Evolutionary conservation across 805 yeast species (phyloP).

Genomic region (Nakazawaea siamensis): DNA sequence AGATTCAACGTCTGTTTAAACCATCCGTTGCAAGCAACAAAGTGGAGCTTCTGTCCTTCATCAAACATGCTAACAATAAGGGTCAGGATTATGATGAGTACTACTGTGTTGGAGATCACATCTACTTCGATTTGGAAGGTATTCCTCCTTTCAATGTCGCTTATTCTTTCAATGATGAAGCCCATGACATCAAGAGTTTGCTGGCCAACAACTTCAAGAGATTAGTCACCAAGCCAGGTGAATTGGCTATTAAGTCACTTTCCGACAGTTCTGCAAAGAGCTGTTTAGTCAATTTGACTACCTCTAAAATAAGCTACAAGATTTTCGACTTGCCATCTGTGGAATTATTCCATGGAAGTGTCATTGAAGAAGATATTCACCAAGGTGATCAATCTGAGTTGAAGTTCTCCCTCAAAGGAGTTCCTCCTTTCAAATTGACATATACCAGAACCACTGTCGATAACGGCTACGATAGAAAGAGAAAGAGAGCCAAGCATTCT

Average conservation of each 20-base stretch:
- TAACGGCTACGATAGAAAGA: slow-evolving; percentile 19
- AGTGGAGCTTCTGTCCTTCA: background rate
- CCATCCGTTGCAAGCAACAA: slow-evolving; percentile 5
- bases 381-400: slow-evolving; percentile 94
- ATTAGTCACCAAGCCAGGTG: slow-evolving; percentile 80
- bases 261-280: slow-evolving; percentile 66
- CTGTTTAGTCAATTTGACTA: slow-evolving; percentile 58
- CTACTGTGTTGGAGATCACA: slow-evolving; percentile 90
- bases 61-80: slow-evolving; percentile 11
- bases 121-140: slow-evolving; percentile 70
- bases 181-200: slow-evolving; percentile 47
- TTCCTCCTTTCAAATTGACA: slow-evolving; percentile 84
- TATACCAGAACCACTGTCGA: slow-evolving; percentile 65
- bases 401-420: slow-evolving; percentile 72
- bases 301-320: slow-evolving; percentile 21
- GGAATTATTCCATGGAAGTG: slow-evolving; percentile 73
- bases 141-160: slow-evolving; percentile 69
- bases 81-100: slow-evolving; percentile 19
- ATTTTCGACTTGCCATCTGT: slow-evolving; percentile 61
- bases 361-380: slow-evolving; percentile 72
- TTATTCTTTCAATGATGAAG: slow-evolving; percentile 62
- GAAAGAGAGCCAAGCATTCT: slow-evolving; percentile 16
- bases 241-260: slow-evolving; percentile 53
- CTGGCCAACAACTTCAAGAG: slow-evolving; percentile 39
- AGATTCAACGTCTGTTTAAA: slow-evolving; percentile 36